A percentile compares a stretch with the other conserved stretches of the same genome.
These are phyloP conservation scores for Colletotrichum coccodes DNA, from an alignment of 2,329 filamentous ascomycete species.

Conservation along the genomic window DNA sequence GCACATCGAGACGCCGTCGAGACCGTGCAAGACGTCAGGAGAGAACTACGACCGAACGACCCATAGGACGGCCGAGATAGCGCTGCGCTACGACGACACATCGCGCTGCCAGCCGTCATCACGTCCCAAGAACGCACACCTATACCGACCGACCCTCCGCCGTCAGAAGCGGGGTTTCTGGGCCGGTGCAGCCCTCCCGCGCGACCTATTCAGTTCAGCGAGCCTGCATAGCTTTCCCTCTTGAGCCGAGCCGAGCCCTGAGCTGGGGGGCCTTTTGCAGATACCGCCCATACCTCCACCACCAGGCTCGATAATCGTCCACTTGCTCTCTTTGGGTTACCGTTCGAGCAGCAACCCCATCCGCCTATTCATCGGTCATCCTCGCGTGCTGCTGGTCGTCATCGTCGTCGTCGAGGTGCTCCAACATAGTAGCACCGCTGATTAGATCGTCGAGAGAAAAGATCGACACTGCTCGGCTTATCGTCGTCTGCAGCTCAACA, in stretches of 20 bases:
- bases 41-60: neutral
- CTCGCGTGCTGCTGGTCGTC: neutral
- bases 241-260: neutral
- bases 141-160: constrained; percentile 10
- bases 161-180: constrained; percentile 22
- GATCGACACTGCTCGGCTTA: neutral
- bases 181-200: constrained; percentile 15
- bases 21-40: neutral
- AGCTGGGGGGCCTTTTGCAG: neutral
- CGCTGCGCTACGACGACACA: constrained; percentile 6
- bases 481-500: constrained; percentile 13
- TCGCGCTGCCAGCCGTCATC: constrained; percentile 18
- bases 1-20: neutral
- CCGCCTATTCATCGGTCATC: neutral
- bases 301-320: neutral
- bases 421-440: constrained; percentile 2
- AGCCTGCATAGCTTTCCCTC: constrained; percentile 14
- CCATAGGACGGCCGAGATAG: constrained; percentile 10
- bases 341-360: neutral
- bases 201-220: constrained; percentile 13
- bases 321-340: neutral
- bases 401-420: neutral
- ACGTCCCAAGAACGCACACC: constrained; percentile 5
- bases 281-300: neutral
- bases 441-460: neutral